phyloP scores from a whole-genome alignment of 225 moss, liverwort and hornwort genomes.

The Bryoerythrophyllum caledonicum region DNA sequence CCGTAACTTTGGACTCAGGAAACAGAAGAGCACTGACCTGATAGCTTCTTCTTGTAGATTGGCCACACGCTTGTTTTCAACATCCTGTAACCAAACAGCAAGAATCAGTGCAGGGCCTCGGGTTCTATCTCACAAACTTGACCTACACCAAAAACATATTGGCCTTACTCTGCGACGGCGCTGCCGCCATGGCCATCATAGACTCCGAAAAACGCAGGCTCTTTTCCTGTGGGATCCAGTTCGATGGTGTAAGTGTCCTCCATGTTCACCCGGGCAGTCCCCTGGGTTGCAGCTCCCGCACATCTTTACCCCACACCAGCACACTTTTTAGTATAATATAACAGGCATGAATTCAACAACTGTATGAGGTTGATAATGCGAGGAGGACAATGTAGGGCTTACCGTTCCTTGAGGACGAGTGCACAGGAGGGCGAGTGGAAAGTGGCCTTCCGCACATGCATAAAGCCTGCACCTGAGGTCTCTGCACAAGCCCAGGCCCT shows the following conservation, averaged over 20 bases:
- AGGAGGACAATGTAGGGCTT: background rate
- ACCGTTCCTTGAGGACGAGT: constrained; percentile 54
- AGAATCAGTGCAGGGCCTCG: constrained; percentile 5
- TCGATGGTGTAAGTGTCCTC: constrained; percentile 77
- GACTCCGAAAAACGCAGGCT: constrained; percentile 86
- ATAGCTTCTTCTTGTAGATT: constrained; percentile 75
- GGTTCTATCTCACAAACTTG: background rate
- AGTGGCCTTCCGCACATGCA: constrained; percentile 26
- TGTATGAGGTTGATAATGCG: background rate
- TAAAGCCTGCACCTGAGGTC: constrained; percentile 29
- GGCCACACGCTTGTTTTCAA: constrained; percentile 79
- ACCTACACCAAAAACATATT: background rate
- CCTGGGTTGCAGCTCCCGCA: constrained; percentile 68
- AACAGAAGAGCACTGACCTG: constrained; percentile 44
- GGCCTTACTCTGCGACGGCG: constrained; percentile 80
- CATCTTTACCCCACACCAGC: constrained; percentile 49
- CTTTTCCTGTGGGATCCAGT: constrained; percentile 65
- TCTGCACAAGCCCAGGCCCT: constrained; percentile 60
- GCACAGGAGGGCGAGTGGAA: constrained; percentile 40
- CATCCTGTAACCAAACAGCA: constrained; percentile 51
- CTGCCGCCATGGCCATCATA: constrained; percentile 94
- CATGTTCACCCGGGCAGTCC: constrained; percentile 66
- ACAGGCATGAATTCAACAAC: background rate
- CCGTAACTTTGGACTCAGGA: background rate
- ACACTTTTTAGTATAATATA: constrained; percentile 1